Conservation (phyloP, 2,329 filamentous ascomycete genomes). For the Colletotrichum acutatum region DNA sequence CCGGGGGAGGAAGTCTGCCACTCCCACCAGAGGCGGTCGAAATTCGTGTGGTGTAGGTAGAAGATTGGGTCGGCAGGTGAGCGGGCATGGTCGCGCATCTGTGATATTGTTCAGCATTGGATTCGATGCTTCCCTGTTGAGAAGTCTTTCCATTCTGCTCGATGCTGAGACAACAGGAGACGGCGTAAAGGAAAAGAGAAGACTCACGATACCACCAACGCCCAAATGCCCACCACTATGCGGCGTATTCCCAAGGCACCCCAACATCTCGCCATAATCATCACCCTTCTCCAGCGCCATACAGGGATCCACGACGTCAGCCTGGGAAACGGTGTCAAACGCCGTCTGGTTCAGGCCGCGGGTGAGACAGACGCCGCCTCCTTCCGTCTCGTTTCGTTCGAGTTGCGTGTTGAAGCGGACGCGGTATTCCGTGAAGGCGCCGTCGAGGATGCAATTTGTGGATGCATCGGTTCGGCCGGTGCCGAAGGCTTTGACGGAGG, state of each 20-base stretch:
- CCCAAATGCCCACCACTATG: too few relatives aligned
- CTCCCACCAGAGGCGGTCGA: conserved; percentile 12
- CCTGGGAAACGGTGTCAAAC: too few relatives aligned
- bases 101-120: background rate
- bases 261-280: conserved; percentile 15
- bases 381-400: too few relatives aligned
- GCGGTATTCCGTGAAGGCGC: too few relatives aligned
- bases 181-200: too few relatives aligned
- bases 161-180: too few relatives aligned
- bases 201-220: too few relatives aligned
- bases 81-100: conserved; percentile 16
- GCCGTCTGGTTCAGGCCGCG: too few relatives aligned
- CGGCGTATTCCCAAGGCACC: background rate
- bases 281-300: background rate
- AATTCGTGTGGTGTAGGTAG: conserved; percentile 9
- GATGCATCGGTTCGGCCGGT: background rate
- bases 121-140: background rate
- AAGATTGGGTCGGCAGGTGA: conserved; percentile 8
- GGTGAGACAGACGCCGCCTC: too few relatives aligned
- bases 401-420: too few relatives aligned
- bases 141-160: background rate
- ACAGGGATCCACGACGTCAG: too few relatives aligned
- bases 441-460: too few relatives aligned
- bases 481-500: background rate
- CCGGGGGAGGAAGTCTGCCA: conserved; percentile 25